These are phyloP conservation scores for Isoetes taiwanensis DNA, from an alignment of 75 land plant species.

Conservation along the genomic window DNA sequence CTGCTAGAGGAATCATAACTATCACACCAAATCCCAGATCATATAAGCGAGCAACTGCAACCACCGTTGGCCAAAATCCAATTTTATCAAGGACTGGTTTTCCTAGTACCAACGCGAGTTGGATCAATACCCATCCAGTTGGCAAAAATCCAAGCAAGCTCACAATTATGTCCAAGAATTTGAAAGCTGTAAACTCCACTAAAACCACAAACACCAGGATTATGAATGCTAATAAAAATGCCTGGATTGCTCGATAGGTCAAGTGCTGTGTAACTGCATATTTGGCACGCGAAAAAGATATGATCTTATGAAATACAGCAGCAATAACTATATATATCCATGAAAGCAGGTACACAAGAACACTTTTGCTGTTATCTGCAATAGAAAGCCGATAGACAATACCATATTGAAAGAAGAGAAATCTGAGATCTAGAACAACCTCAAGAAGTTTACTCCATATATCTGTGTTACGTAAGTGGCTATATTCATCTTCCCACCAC, in stretches of 20 bases:
- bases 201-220: conserved; percentile 37
- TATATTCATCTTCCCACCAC: conserved; percentile 97
- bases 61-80: conserved; percentile 16
- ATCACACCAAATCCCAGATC: conserved; percentile 16
- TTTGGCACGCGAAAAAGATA: background rate
- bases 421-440: conserved; percentile 59
- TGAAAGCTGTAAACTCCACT: conserved; percentile 35
- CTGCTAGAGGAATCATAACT: conserved; percentile 20
- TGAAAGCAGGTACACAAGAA: conserved; percentile 67
- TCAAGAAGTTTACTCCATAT: conserved; percentile 73
- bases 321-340: conserved; percentile 55
- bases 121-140: conserved; percentile 15
- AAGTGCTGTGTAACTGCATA: conserved; percentile 66
- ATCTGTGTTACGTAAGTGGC: conserved; percentile 69
- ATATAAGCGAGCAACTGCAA: conserved; percentile 17
- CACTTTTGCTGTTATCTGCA: conserved; percentile 38
- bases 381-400: conserved; percentile 74
- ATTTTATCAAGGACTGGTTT: conserved; percentile 2
- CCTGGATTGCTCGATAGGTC: conserved; percentile 58
- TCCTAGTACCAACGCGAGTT: conserved; percentile 26
- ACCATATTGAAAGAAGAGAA: conserved; percentile 85
- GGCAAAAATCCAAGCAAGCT: conserved; percentile 11
- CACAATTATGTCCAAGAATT: conserved; percentile 12
- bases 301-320: background rate
- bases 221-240: conserved; percentile 30